Evolutionary conservation across 805 yeast species (phyloP), one percentile per base, ranked within the genome.

Genomic region (Barnettozyma californica): DNA sequence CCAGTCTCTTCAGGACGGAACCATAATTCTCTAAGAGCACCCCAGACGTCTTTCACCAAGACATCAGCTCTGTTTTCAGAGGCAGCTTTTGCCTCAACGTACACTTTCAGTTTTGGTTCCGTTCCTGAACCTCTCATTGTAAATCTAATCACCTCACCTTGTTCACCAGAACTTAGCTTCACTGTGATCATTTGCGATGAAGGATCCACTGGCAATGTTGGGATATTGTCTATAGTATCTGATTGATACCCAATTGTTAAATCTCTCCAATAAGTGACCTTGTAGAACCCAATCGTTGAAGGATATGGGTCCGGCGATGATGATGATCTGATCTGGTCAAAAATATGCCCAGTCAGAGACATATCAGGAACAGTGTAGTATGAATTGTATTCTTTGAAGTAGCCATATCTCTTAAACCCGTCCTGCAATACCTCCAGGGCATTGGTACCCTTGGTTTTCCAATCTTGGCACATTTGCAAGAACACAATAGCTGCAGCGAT

Each of bases 81-180:
- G 0, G 53, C 44, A 0, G 88, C 75, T 38, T 66, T 66, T 0
- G 95, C 94, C 62, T 92, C 99, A 31, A 92, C 83, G 67, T 92
- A 92, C 1, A 92, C 87, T 65, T 92, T 92, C 53, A 92, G 71
- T 63, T 92, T 92, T 2, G 97, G 97, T 64, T 92, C 99, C 0
- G 99, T 92, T 10, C 99, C 99, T 3, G 96, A 88, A 0, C 97
- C 97, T 46, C 99, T 75, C 44, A 87, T 81, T 0, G 98, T 91
- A 61, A 91, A 83, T 33, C 95, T 68, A 2, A 88, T 81, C 19
- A 53, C 54, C 38, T 71, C 77, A 2, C 59, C 64, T 7, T 45
- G 51, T 14, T 53, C 51, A 5, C 29, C 45, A 21, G 54, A 50
- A 3, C 63, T 57, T 20, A 88, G 67, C 21, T 66, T 65, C 1